A percentile compares a stretch with the other conserved stretches of the same genome.
phyloP scores from a whole-genome alignment of 2,329 filamentous ascomycete species.

The Coniella vitis region DNA sequence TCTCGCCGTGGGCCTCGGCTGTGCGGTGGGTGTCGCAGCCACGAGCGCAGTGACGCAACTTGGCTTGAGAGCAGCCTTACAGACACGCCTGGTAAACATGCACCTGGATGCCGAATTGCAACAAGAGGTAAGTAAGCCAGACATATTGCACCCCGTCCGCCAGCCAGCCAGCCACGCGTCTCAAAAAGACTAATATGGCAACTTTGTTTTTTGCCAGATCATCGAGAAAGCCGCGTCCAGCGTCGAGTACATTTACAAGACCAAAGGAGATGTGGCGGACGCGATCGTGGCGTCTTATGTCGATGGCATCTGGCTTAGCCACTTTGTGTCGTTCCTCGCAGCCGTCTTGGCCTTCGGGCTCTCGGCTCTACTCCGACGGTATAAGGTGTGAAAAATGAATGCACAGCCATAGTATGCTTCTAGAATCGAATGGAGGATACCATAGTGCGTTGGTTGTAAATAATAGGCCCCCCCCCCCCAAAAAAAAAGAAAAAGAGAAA shows the following conservation, averaged over 20 bases:
- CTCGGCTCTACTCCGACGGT: conserved; percentile 23
- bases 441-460: too few relatives aligned
- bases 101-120: conserved; percentile 18
- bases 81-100: conserved; percentile 18
- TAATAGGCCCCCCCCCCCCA: too few relatives aligned
- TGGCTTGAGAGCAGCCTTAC: conserved; percentile 19
- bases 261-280: conserved; percentile 20
- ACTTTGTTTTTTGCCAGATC: conserved; percentile 24
- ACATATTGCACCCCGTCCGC: too few relatives aligned
- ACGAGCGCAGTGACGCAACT: conserved; percentile 30
- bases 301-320: conserved; percentile 28
- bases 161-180: too few relatives aligned
- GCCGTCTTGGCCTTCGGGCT: conserved; percentile 22
- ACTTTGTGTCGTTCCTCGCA: conserved; percentile 26
- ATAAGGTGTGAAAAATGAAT: conserved; percentile 15
- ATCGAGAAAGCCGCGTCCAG: conserved; percentile 26
- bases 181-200: too few relatives aligned
- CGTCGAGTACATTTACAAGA: conserved; percentile 25
- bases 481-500: too few relatives aligned
- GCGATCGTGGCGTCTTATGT: conserved; percentile 29
- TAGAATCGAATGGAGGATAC: too few relatives aligned
- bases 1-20: conserved; percentile 29
- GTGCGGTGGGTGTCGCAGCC: conserved; percentile 32
- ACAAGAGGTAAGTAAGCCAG: conserved; percentile 21
- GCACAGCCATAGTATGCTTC: too few relatives aligned